Percentiles rank a stretch among this genome's conserved stretches.
phyloP scores from a whole-genome alignment of 75 land plant species.

The Pinus taeda region DNA sequence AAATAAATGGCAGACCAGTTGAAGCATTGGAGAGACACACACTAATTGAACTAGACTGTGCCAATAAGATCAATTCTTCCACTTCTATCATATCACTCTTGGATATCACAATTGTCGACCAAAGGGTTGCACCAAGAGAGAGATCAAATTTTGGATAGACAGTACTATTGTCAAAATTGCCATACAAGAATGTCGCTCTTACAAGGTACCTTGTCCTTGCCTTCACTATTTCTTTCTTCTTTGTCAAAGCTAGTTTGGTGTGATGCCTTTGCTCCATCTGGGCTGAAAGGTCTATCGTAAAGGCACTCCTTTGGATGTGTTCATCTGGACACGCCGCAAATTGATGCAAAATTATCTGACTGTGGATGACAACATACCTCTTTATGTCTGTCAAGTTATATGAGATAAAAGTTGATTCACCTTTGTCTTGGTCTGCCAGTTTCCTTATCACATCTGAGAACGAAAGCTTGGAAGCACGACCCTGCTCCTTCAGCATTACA shows the following conservation, averaged over 20 bases:
- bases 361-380: constrained; percentile 91
- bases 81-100: too few species aligned
- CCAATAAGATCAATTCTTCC: too few species aligned
- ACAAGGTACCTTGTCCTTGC: too few species aligned
- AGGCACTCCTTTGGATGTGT: constrained; percentile 60
- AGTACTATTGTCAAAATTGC: too few species aligned
- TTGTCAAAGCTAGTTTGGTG: constrained; percentile 71
- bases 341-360: constrained; percentile 89
- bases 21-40: too few species aligned
- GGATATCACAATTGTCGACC: too few species aligned
- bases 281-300: constrained; percentile 53
- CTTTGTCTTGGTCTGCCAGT: constrained; percentile 46
- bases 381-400: constrained; percentile 62
- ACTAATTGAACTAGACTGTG: too few species aligned
- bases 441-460: constrained; percentile 77
- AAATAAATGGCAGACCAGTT: too few species aligned
- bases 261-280: constrained; percentile 93
- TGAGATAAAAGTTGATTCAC: constrained; percentile 56
- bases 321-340: constrained; percentile 92
- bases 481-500: constrained; percentile 74
- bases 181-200: too few species aligned
- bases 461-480: constrained; percentile 70
- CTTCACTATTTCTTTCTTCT: constrained; percentile 51
- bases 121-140: too few species aligned
- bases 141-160: too few species aligned